Evolutionary conservation across 2,329 filamentous ascomycete genomes (phyloP), one percentile per base, ranked within the genome.

Genomic region (Venturia nashicola): DNA sequence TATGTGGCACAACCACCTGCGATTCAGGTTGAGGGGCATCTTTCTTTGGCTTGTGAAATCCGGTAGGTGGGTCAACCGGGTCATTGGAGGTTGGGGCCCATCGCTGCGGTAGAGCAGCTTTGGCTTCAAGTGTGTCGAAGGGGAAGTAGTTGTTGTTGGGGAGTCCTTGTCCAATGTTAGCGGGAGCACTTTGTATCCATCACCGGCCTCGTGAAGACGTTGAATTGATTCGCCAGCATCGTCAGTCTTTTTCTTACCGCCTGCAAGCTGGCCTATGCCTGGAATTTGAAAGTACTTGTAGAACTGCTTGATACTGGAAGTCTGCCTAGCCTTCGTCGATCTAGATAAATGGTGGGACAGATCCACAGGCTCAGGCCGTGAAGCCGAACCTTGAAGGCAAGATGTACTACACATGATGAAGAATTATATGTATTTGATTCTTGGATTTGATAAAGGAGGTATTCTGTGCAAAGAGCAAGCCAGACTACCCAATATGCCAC

Each of bases 51-150:
- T 43, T 61, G 18, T 42, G 16, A 20, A 65, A 67, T 18, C 69
- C 69, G 44, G 70, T 70, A 39, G 69, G 71, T 57, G 78, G 77
- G 68, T 81, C 78, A 62, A 80, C 70, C 36, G 84, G 83, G 59
- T 80, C 77, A 72, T 88, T 89, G 44, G 85, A 83, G 12, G 86
- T 86, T 0, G 88, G 88, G 42, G 83, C 80, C 81, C 89, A 94
- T 74, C 91, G 84, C 67, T 88, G 79, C 8, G 90, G 86, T 66
- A 84, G 83, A 40, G 90, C 90, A 66, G 88, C 84, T 68, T 88
- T 86, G 48, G 91, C 90, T 75, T 96, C 90, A 67, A 97, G 84
- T 0, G 91, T 94, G 70, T 97, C 91, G 75, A 89, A 96, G 9
- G 92, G 92, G 71, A 97, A 97, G 76, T 90, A 90, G 65, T 83